Conservation (phyloP, 768 basidiomycete species). For the Lentinus brumalis region DNA sequence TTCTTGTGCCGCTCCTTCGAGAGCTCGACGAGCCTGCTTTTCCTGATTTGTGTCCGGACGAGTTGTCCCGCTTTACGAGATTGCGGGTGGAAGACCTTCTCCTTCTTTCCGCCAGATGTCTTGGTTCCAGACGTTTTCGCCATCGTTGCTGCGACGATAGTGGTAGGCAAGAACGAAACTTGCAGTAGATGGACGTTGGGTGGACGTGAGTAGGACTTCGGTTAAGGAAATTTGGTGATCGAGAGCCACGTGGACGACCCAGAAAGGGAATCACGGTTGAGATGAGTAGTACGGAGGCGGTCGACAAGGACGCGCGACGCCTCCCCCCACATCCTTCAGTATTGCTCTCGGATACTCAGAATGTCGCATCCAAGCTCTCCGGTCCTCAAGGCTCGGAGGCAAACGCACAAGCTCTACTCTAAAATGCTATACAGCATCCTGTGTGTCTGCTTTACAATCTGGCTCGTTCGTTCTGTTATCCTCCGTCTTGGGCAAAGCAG, state of each 20-base stretch:
- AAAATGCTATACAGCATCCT: slow-evolving; percentile 3
- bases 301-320: too few species aligned
- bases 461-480: slow-evolving; percentile 4
- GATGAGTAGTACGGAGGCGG: not conserved
- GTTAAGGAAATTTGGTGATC: too few species aligned
- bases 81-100: slow-evolving; percentile 81
- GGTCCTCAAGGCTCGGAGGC: slow-evolving; percentile 14
- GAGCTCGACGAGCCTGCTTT: slow-evolving; percentile 62
- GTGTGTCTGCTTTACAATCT: not conserved
- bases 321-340: not conserved
- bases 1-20: slow-evolving; percentile 59
- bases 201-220: too few species aligned
- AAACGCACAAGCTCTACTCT: slow-evolving; percentile 5
- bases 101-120: slow-evolving; percentile 52
- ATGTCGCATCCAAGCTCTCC: slow-evolving; percentile 20
- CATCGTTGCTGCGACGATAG: slow-evolving; percentile 12
- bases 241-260: too few species aligned
- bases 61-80: slow-evolving; percentile 84
- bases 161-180: too few species aligned
- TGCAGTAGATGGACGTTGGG: too few species aligned
- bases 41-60: slow-evolving; percentile 64
- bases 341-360: not conserved
- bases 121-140: slow-evolving; percentile 32
- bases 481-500: not conserved
- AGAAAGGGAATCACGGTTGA: too few species aligned